Evolutionary conservation across 1,284 basidiomycete species (phyloP).

Genomic region (Apiotrichum sp.): DNA sequence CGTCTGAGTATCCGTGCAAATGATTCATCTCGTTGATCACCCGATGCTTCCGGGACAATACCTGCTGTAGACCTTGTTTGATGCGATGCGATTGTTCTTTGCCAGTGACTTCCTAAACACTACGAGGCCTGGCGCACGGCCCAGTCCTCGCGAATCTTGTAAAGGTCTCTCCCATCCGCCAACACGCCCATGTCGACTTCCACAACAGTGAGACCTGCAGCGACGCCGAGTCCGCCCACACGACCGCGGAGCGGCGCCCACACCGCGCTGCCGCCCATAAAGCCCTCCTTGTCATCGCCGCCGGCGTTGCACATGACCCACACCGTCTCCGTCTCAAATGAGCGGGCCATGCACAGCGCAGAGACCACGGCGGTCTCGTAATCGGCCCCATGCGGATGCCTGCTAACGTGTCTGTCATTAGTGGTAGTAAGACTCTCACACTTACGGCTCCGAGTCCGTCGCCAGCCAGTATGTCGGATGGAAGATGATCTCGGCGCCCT

Average conservation of each 20-base stretch:
- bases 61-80: too few species aligned
- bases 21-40: too few species aligned
- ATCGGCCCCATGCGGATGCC: conserved; percentile 18
- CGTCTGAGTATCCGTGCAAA: too few species aligned
- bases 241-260: conserved; percentile 37
- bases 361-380: conserved; percentile 29
- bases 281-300: conserved; percentile 26
- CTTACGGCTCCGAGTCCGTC: conserved; percentile 44
- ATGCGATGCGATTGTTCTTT: too few species aligned
- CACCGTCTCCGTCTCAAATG: conserved; percentile 42
- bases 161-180: conserved; percentile 27
- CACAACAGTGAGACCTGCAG: conserved; percentile 6
- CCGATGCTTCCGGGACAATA: too few species aligned
- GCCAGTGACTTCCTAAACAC: background rate
- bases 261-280: conserved; percentile 40
- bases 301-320: conserved; percentile 44
- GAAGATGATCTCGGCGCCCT: conserved; percentile 42
- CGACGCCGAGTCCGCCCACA: conserved; percentile 13
- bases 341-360: conserved; percentile 30
- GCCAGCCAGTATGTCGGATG: conserved; percentile 45
- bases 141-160: conserved; percentile 34
- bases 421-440: background rate
- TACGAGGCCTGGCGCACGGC: background rate
- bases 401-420: background rate
- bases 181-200: conserved; percentile 30